These are phyloP conservation scores for Letharia columbiana DNA, from an alignment of 495 filamentous ascomycete genomes.

Conservation along the genomic window DNA sequence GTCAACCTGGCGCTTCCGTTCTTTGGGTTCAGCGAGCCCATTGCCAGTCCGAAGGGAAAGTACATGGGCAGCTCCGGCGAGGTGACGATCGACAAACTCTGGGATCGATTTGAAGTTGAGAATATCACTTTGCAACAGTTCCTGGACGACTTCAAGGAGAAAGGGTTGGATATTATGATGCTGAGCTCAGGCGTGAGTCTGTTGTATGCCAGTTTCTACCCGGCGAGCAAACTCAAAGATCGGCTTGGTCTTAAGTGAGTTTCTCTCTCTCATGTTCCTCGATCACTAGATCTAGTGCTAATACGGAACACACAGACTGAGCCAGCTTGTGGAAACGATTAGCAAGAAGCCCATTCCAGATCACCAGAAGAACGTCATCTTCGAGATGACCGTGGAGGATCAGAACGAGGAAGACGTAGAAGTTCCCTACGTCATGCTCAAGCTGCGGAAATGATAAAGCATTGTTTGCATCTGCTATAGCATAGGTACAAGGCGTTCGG, in stretches of 20 bases:
- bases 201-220: slow-evolving; percentile 93
- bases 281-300: slow-evolving; percentile 11
- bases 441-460: slow-evolving; percentile 40
- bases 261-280: background rate
- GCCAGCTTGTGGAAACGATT: slow-evolving; percentile 76
- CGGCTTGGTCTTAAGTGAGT: slow-evolving; percentile 59
- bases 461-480: slow-evolving; percentile 1
- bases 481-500: slow-evolving; percentile 3
- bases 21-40: slow-evolving; percentile 96
- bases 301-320: slow-evolving; percentile 48
- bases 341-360: slow-evolving; percentile 85
- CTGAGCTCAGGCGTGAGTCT: slow-evolving; percentile 92
- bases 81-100: slow-evolving; percentile 86
- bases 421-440: slow-evolving; percentile 93
- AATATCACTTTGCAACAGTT: slow-evolving; percentile 80
- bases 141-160: slow-evolving; percentile 65
- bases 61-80: slow-evolving; percentile 68
- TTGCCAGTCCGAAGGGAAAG: slow-evolving; percentile 82
- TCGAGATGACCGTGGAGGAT: slow-evolving; percentile 93
- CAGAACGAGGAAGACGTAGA: slow-evolving; percentile 88
- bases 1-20: slow-evolving; percentile 94
- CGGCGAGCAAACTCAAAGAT: slow-evolving; percentile 81
- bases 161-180: slow-evolving; percentile 82
- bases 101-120: slow-evolving; percentile 92
- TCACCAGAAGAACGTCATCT: slow-evolving; percentile 92